These are phyloP conservation scores for Populus ilicifolia DNA, from an alignment of 345 rosid genomes.

Conservation along the genomic window DNA sequence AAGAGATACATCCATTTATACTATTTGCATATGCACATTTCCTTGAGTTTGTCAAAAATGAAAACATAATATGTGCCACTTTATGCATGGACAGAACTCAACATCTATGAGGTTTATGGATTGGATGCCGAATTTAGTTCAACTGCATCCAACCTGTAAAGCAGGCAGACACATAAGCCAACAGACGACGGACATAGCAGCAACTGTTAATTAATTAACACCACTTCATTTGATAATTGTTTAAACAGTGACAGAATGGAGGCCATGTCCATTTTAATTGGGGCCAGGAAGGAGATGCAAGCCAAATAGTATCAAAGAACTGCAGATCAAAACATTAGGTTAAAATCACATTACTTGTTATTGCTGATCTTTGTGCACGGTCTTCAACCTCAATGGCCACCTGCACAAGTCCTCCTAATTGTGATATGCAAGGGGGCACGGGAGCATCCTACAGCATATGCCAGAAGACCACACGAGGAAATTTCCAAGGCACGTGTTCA, in stretches of 20 bases:
- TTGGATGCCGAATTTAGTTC: neutral
- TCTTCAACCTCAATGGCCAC: constrained; percentile 95
- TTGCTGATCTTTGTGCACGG: constrained; percentile 90
- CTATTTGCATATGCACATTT: neutral
- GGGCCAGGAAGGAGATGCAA: neutral
- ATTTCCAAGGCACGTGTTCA: neutral
- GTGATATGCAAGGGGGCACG: constrained; percentile 92
- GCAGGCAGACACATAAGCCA: neutral
- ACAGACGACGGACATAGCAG: neutral
- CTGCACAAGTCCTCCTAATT: constrained; percentile 89
- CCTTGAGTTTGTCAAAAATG: neutral
- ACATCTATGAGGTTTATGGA: neutral
- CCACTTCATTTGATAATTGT: neutral
- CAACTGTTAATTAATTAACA: neutral
- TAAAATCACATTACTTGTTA: constrained; percentile 53
- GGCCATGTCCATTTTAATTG: neutral
- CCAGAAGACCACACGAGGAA: constrained; percentile 6
- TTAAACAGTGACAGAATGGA: neutral
- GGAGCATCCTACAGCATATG: constrained; percentile 65
- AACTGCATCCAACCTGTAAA: neutral
- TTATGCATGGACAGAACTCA: neutral
- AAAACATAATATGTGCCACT: neutral
- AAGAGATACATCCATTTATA: neutral
- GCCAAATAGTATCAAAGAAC: neutral
- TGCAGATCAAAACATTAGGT: neutral